Base-by-base conservation (phyloP, 768 basidiomycete genomes). In the Tulasnella calospora region DNA sequence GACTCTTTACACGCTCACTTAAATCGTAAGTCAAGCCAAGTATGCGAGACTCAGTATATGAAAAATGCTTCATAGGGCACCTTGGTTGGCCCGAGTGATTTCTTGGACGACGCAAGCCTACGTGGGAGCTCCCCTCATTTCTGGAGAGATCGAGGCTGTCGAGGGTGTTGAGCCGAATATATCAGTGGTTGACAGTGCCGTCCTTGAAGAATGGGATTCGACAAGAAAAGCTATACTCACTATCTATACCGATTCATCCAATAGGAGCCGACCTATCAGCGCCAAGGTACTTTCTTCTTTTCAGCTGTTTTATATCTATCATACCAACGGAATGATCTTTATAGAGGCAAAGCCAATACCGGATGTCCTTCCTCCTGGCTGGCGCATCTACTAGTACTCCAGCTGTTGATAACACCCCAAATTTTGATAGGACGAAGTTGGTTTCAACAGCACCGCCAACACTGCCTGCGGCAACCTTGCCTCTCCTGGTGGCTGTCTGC, bases 401-500 rank as follows among this genome's bases (percentile, higher is more conserved):
- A 47, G 33, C 67, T 33, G 41, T 44, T 46, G 74, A 75, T 47
- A 35, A n/a, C 40, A 36, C 46, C 30, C 70, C 27, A 57, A 44
- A 36, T n/a, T 40, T 17, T 27, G 73, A 71, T 41, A 9, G 36
- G 33, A 40, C 71, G 9, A 46, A 67, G 21, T 27, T 90, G 40
- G 74, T 90, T 15, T 82, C 84, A 15, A 88, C 88, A 4, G 82
- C 90, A 6, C 81, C 85, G 7, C 87, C 86, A 78, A 87, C 88
- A 6, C 87, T 89, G 76, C 79, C 84, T 0, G 83, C 85, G 7
- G 88, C 87, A 79, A 85, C 87, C 4, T 83, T 92, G 80, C 88
- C 90, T 79, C 85, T 94, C 15, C 85, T 94, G 21, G 92, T 93
- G 8, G 83, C 88, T 3, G 85, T 93, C 77, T 91, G 90, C 5